Evolutionary conservation across 1,284 basidiomycete species (phyloP).

Genomic region (Cronartium quercuum): DNA sequence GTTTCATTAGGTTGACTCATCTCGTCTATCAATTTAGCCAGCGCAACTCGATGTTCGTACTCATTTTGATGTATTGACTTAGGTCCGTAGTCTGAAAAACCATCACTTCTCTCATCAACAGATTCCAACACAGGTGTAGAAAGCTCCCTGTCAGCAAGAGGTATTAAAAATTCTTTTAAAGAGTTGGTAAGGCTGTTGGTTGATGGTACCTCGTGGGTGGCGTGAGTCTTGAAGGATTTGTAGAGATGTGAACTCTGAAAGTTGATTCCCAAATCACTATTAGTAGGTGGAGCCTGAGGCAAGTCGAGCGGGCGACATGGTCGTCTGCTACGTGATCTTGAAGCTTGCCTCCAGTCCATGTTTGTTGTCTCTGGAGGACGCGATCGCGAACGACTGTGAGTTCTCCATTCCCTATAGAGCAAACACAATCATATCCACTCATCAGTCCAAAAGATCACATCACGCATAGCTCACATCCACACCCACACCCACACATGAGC

Average conservation of each 20-base stretch:
- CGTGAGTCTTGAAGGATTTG: neutral
- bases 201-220: neutral
- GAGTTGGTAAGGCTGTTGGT: neutral
- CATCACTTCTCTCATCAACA: neutral
- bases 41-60: neutral
- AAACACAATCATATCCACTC: too few species aligned
- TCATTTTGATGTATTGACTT: neutral
- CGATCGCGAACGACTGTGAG: conserved; percentile 35
- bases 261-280: neutral
- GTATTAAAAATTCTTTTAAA: neutral
- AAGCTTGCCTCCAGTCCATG: conserved; percentile 13
- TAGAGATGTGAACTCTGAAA: neutral
- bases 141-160: neutral
- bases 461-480: too few species aligned
- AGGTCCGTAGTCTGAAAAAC: neutral
- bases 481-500: too few species aligned
- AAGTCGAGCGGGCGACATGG: neutral
- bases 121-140: neutral
- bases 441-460: too few species aligned
- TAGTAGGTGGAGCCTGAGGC: neutral
- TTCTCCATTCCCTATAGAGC: conserved; percentile 27
- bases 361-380: conserved; percentile 5
- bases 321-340: conserved; percentile 6
- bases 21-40: neutral
- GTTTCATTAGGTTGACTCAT: neutral